Base-by-base conservation (phyloP, 768 basidiomycete species). In the Calocera viscosa region DNA sequence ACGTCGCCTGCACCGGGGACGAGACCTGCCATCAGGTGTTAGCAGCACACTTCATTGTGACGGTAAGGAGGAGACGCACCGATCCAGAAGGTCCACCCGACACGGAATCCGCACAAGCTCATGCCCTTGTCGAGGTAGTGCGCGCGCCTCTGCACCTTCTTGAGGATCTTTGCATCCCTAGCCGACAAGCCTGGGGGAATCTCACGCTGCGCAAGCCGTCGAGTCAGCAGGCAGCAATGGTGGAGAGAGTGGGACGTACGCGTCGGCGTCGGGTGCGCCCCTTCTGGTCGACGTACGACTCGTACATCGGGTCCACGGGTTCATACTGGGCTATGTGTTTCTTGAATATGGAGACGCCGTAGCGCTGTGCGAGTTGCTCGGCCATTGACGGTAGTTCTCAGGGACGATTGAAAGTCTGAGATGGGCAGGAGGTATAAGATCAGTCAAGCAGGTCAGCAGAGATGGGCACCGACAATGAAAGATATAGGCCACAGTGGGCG, bases 61-160 rank as follows among this genome's bases (percentile, higher is more conserved):
- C 12, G 33, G 30, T n/a, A n/a, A 28, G 17, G 8, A 19, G 2
- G 39, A 68, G 10, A 19, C 79, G 47, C 65, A 81, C 81, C 73
- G 67, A 93, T 88, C 72, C 90, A 74, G 76, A 91, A 89, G 0
- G 90, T 84, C 87, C 88, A 94, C 0, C 94, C 94, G 68, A 95
- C 92, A 14, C 85, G 84, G 65, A 94, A 73, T 11, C 94, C 91
- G 68, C 86, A 88, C 1, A 95, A 33, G 47, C 74, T 80, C 79
- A 96, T 90, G 1, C 90, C 86, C 75, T 91, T 93, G 78, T 96
- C 94, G 66, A 96, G 86, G 73, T 87, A 84, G 71, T 89, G 90
- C 0, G 72, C 71, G 1, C 73, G 81, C 35, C 82, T 80, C 72
- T 89, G 84, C 34, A 96, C 85, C 22, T 86, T 83, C 70, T 82